A percentile compares a stretch with the other conserved stretches of the same genome.
Conservation (phyloP, 1,284 basidiomycete species). For the Moesziomyces antarcticus region DNA sequence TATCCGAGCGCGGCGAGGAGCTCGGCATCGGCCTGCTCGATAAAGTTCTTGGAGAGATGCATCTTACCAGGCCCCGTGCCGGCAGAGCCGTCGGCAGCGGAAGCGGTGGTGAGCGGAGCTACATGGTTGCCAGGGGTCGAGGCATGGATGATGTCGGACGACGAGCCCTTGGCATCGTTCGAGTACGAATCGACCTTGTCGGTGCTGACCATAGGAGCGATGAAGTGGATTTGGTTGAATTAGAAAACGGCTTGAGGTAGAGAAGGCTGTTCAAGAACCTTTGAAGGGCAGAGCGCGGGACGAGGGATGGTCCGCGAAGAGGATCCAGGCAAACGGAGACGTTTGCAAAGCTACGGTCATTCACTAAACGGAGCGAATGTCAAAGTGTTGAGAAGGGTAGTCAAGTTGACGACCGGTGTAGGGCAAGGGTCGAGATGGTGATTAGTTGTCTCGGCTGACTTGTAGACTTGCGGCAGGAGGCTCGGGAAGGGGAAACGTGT, state of each 20-base stretch:
- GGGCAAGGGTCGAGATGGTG: no score
- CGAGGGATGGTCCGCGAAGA: conserved; percentile 34
- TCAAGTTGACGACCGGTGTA: no score
- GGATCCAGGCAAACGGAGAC: conserved; percentile 33
- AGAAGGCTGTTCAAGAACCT: conserved; percentile 14
- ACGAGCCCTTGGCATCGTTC: conserved; percentile 20
- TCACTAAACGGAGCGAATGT: conserved; percentile 23
- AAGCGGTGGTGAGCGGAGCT: conserved; percentile 2
- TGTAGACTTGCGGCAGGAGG: background rate
- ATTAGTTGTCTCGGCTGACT: no score
- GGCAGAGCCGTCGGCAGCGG: background rate
- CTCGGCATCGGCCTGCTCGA: conserved; percentile 44
- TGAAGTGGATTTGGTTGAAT: background rate
- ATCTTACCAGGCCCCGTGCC: conserved; percentile 24
- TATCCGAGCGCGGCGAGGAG: conserved; percentile 78
- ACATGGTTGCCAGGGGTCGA: background rate
- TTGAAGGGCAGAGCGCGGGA: conserved; percentile 34
- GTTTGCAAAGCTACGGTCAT: conserved; percentile 38
- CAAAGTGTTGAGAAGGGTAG: no score
- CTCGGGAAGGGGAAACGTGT: background rate
- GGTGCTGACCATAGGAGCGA: conserved; percentile 19
- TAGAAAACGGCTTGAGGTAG: background rate
- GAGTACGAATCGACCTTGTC: conserved; percentile 22
- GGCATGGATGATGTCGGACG: conserved; percentile 17
- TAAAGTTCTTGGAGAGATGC: conserved; percentile 40